phyloP scores from a whole-genome alignment of 306 rosid species.

The Cucumis cinereus region DNA sequence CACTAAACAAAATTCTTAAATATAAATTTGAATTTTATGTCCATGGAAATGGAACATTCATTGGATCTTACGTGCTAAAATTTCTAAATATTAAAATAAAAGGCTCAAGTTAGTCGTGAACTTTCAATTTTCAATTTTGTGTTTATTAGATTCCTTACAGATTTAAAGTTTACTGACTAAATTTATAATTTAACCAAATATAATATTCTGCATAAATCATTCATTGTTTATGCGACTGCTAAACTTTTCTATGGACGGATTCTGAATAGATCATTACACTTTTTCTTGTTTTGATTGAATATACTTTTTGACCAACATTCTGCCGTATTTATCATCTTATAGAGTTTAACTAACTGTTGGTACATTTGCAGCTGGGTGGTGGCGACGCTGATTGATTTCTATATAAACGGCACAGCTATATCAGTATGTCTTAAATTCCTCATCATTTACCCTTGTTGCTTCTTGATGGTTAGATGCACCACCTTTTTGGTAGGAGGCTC shows the following conservation, averaged over 20 bases:
- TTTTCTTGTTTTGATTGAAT: background rate
- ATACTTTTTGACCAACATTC: background rate
- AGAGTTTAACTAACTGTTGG: conserved; percentile 11
- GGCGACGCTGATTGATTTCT: conserved; percentile 74
- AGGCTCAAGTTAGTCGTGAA: background rate
- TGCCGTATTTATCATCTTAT: background rate
- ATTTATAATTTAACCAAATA: too few species aligned
- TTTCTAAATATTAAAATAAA: background rate
- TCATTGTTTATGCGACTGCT: background rate
- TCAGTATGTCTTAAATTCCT: conserved; percentile 37
- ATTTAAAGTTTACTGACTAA: too few species aligned
- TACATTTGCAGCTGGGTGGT: conserved; percentile 58
- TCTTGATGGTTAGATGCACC: background rate
- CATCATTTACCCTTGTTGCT: background rate
- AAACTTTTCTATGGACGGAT: background rate
- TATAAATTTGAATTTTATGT: too few species aligned
- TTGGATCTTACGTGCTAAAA: background rate
- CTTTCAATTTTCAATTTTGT: too few species aligned
- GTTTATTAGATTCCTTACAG: too few species aligned
- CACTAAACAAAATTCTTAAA: too few species aligned
- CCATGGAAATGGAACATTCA: too few species aligned
- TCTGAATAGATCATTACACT: background rate
- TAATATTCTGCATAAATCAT: background rate
- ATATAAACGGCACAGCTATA: conserved; percentile 55
- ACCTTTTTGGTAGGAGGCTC: background rate